Evolutionary conservation across 176 grass and related monocot species (phyloP), one percentile per base, ranked within the genome.

Genomic region (Saccharum spontaneum): DNA sequence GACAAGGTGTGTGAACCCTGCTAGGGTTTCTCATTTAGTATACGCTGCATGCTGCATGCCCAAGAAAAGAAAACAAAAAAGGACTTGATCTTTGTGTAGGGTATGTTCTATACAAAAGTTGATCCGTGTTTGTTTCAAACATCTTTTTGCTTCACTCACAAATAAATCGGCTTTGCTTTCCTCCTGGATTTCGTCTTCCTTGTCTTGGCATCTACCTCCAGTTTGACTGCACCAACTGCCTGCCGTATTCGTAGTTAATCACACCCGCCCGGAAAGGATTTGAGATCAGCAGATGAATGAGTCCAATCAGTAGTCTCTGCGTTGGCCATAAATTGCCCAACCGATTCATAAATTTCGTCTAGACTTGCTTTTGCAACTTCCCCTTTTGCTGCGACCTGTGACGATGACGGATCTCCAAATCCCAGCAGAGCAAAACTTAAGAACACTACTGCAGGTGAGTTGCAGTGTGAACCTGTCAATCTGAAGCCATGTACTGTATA

Each of bases 21-120:
- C 69, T 90, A 92, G 85, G 91, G 90, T 89, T 97, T 90, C 67
- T 77, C 73, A 84, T 63, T 75, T 75, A 75, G 74, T 60, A 60
- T 60, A 18, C 57, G n/a, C 57, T 24, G 57, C 65, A 61, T 44
- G 75, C 73, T 24, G 65, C 84, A 9, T 67, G 41, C 30, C 43
- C 34, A 85, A 79, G 40, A 89, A 84, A 79, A 79, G 67, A 81
- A 89, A 85, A 59, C n/a, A 2, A 86, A 77, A 77, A 38, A 54
- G 6, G 38, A 22, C 30, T 67, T 30, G 37, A 80, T 22, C 71
- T 84, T 84, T 91, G 84, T 90, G 86, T 14, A 24, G 57, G n/a
- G 22, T 59, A 89, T 75, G 69, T 85, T 93, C 67, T 44, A 9
- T 14, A 40, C 5, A 24, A 76, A 38, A 44, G 14, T 63, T 70